Percentiles rank a stretch among this genome's conserved stretches.
These are phyloP conservation scores for Rhododendron griersonianum DNA, from an alignment of 148 eudicot species.

Conservation along the genomic window DNA sequence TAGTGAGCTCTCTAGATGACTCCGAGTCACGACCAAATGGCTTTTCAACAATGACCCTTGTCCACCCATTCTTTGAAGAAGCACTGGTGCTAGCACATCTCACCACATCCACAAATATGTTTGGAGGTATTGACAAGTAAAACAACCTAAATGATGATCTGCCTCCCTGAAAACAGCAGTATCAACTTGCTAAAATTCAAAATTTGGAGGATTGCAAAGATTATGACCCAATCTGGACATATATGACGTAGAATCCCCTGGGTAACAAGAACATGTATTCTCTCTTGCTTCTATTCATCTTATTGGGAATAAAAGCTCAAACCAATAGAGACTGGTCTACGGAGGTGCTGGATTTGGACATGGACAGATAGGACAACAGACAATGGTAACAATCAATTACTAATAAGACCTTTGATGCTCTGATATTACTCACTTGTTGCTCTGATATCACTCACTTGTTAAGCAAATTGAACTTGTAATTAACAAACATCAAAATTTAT, in stretches of 20 bases:
- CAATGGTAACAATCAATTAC: neutral
- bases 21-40: conserved; percentile 83
- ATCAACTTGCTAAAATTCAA: neutral
- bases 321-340: neutral
- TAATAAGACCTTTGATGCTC: neutral
- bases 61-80: conserved; percentile 74
- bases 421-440: neutral
- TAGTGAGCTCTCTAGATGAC: conserved; percentile 63
- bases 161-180: conserved; percentile 33
- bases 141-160: conserved; percentile 68
- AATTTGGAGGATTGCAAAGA: neutral
- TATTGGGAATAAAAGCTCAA: neutral
- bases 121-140: conserved; percentile 83
- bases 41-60: conserved; percentile 84
- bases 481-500: neutral
- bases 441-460: neutral
- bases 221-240: neutral
- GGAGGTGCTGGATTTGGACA: neutral
- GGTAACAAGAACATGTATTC: neutral
- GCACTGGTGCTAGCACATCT: conserved; percentile 61
- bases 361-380: neutral
- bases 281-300: neutral
- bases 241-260: neutral
- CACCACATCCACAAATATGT: conserved; percentile 75
- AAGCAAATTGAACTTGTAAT: neutral